Percentiles rank a stretch among this genome's conserved stretches.
These are phyloP conservation scores for Nigrospora sphaerica DNA, from an alignment of 2,329 filamentous ascomycete genomes.

Conservation along the genomic window DNA sequence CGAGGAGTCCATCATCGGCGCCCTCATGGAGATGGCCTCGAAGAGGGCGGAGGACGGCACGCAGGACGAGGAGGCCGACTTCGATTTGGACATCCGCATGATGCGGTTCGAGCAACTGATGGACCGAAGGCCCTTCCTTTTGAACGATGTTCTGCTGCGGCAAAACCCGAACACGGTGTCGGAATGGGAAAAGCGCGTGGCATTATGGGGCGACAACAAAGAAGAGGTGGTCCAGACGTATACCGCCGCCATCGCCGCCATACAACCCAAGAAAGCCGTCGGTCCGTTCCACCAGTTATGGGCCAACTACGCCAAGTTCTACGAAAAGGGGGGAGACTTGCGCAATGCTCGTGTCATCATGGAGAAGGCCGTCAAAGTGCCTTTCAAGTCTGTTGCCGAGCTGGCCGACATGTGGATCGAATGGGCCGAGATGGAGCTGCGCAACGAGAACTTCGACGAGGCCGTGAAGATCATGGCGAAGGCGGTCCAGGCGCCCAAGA, in stretches of 20 bases:
- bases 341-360: conserved; percentile 84
- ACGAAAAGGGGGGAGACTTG: conserved; percentile 80
- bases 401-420: conserved; percentile 98
- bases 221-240: conserved; percentile 89
- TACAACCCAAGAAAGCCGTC: conserved; percentile 88
- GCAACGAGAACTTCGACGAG: conserved; percentile 91
- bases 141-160: conserved; percentile 90
- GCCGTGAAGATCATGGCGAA: conserved; percentile 96
- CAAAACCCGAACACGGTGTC: conserved; percentile 95
- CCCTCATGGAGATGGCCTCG: conserved; percentile 83
- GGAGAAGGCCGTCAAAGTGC: conserved; percentile 96
- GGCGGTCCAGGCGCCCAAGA: conserved; percentile 91
- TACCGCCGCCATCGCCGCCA: conserved; percentile 85
- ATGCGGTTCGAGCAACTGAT: conserved; percentile 97
- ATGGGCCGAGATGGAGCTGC: conserved; percentile 97
- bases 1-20: conserved; percentile 89
- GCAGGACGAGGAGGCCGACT: conserved; percentile 76
- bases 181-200: conserved; percentile 97
- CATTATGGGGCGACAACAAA: conserved; percentile 90
- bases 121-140: conserved; percentile 89
- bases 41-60: conserved; percentile 70
- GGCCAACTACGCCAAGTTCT: conserved; percentile 96
- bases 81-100: conserved; percentile 94
- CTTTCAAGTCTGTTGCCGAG: conserved; percentile 95
- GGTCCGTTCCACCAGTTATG: conserved; percentile 93